Percentiles rank a stretch among this genome's conserved stretches.
phyloP scores from a whole-genome alignment of 768 basidiomycete genomes.

The Podaxis rugospora region DNA sequence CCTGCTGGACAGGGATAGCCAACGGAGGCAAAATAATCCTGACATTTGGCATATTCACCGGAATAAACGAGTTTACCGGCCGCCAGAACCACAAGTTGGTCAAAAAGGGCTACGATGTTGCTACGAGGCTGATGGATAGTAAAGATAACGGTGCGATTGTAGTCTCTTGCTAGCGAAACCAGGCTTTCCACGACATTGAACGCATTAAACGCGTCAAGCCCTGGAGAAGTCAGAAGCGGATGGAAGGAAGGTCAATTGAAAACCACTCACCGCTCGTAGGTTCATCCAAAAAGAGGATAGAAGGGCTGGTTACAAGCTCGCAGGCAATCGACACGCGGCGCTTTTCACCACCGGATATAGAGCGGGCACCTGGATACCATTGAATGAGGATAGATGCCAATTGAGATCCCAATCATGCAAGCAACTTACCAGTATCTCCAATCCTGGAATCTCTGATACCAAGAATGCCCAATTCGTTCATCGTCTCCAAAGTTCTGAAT shows the following conservation, averaged over 20 bases:
- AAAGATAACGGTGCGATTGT: constrained; percentile 93
- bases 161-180: constrained; percentile 78
- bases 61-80: constrained; percentile 83
- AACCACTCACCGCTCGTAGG: constrained; percentile 80
- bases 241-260: no score
- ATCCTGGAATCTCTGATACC: constrained; percentile 88
- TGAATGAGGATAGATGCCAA: constrained; percentile 1
- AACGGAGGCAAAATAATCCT: constrained; percentile 74
- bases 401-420: neutral
- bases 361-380: constrained; percentile 59
- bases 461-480: constrained; percentile 93
- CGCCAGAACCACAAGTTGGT: constrained; percentile 83
- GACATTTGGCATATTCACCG: constrained; percentile 70
- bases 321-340: constrained; percentile 96
- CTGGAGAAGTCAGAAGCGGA: constrained; percentile 30
- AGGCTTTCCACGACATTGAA: constrained; percentile 91
- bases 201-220: constrained; percentile 93
- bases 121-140: constrained; percentile 98
- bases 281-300: constrained; percentile 94
- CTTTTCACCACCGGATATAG: constrained; percentile 98
- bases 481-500: constrained; percentile 88
- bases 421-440: constrained; percentile 72
- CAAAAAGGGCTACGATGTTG: constrained; percentile 95
- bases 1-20: constrained; percentile 87
- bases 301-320: constrained; percentile 95